phyloP scores from a whole-genome alignment of 2,329 filamentous ascomycete species.

The Ascochyta pisi region DNA sequence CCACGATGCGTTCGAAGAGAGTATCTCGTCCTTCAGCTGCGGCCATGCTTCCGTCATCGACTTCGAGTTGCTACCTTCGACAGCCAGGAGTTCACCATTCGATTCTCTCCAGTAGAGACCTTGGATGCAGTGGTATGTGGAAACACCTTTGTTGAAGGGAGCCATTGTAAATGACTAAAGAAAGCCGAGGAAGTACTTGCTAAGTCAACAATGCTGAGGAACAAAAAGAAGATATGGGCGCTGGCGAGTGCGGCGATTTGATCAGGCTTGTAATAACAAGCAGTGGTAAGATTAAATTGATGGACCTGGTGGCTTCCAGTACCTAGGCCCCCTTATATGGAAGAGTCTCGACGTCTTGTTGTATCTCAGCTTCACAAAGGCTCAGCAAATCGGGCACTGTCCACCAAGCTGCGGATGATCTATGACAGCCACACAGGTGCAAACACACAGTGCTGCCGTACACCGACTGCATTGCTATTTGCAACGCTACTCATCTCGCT shows the following conservation, averaged over 20 bases:
- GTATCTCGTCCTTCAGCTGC: constrained; percentile 27
- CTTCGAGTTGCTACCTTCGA: constrained; percentile 35
- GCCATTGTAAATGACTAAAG: constrained; percentile 28
- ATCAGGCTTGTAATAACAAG: constrained; percentile 14
- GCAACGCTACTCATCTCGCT: constrained; percentile 28
- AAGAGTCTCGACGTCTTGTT: constrained; percentile 20
- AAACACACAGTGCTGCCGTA: constrained; percentile 18
- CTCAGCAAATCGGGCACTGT: constrained; percentile 19
- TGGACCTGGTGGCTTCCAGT: constrained; percentile 1
- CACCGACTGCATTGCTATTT: constrained; percentile 26
- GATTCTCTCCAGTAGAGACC: constrained; percentile 39
- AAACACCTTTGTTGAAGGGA: constrained; percentile 39
- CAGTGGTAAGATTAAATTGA: constrained; percentile 15
- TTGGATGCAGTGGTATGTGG: constrained; percentile 38
- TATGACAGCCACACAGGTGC: constrained; percentile 24
- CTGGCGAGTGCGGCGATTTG: constrained; percentile 1
- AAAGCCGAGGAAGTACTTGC: constrained; percentile 8
- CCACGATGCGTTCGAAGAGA: constrained; percentile 24
- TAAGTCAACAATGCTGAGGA: constrained; percentile 13
- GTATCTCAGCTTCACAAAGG: constrained; percentile 20
- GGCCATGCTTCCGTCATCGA: constrained; percentile 29
- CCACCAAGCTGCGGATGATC: constrained; percentile 27
- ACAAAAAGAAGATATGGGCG: constrained; percentile 14
- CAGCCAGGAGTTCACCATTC: constrained; percentile 31
- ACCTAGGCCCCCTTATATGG: constrained; percentile 25